Conservation (phyloP, 495 filamentous ascomycete species). For the Aspergillus sclerotiicarbonarius region DNA sequence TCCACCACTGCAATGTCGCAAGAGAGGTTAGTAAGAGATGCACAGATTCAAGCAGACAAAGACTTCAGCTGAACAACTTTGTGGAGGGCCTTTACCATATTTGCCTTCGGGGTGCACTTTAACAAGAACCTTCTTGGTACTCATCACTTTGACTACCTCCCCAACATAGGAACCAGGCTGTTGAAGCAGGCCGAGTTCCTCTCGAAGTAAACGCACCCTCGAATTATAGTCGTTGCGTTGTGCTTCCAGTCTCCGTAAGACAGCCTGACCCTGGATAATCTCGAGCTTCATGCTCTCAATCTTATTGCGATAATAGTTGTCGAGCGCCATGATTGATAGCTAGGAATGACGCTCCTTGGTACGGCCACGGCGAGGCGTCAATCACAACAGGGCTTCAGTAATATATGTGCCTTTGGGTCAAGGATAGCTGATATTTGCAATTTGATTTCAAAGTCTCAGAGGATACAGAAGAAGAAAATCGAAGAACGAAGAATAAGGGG, state of each 20-base stretch:
- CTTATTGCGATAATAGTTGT: slow-evolving; percentile 99
- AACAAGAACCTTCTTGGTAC: slow-evolving; percentile 97
- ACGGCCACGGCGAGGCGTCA: slow-evolving; percentile 1
- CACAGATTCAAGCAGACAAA: slow-evolving; percentile 4
- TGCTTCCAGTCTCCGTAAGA: slow-evolving; percentile 90
- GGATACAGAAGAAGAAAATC: not conserved
- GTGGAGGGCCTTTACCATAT: slow-evolving; percentile 72
- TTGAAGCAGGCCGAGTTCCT: slow-evolving; percentile 94
- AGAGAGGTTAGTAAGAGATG: slow-evolving; percentile 14
- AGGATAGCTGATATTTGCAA: not conserved
- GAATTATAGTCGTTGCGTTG: slow-evolving; percentile 99
- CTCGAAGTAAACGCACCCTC: slow-evolving; percentile 87
- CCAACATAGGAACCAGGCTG: slow-evolving; percentile 98
- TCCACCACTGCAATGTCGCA: slow-evolving; percentile 73
- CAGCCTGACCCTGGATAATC: slow-evolving; percentile 97
- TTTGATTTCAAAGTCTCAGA: not conserved
- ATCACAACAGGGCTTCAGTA: not conserved
- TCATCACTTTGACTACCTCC: slow-evolving; percentile 99
- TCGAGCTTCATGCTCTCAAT: slow-evolving; percentile 99
- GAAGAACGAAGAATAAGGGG: not conserved
- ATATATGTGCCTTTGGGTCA: not conserved
- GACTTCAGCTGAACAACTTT: slow-evolving; percentile 1
- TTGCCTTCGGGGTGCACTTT: slow-evolving; percentile 99
- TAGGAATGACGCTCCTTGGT: slow-evolving; percentile 28
- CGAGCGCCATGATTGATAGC: slow-evolving; percentile 80